Percentiles rank a stretch among this genome's conserved stretches.
Conservation (phyloP, 352 stramenopile genomes). For the Poterioochromonas sp. region DNA sequence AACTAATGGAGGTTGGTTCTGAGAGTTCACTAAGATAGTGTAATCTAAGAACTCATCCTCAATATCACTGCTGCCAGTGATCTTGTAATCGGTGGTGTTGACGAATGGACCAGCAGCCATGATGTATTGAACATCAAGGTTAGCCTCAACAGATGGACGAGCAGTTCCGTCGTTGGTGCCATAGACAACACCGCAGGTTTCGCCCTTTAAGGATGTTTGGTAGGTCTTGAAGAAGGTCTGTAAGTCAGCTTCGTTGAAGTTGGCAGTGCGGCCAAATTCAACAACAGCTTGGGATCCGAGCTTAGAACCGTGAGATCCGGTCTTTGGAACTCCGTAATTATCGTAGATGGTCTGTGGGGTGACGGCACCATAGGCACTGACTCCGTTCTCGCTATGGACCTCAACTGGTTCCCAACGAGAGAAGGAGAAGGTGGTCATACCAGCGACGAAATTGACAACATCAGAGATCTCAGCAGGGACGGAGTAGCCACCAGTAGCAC, state of each 20-base stretch:
- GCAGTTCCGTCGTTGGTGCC: slow-evolving; percentile 1
- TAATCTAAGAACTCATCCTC: slow-evolving; percentile 22
- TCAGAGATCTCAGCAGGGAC: slow-evolving; percentile 4
- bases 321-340: slow-evolving; percentile 3
- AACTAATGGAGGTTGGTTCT: background rate
- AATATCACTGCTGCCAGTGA: background rate
- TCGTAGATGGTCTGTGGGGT: slow-evolving; percentile 20
- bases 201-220: background rate
- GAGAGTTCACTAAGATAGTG: slow-evolving; percentile 4
- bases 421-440: background rate
- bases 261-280: slow-evolving; percentile 7
- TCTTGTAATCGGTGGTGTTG: slow-evolving; percentile 31
- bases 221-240: slow-evolving; percentile 3
- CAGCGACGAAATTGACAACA: background rate
- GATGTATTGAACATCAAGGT: slow-evolving; percentile 24
- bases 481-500: background rate
- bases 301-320: slow-evolving; percentile 7
- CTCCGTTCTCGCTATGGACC: no score
- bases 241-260: slow-evolving; percentile 16
- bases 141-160: slow-evolving; percentile 18
- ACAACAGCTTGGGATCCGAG: slow-evolving; percentile 14
- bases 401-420: background rate
- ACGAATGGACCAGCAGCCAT: slow-evolving; percentile 26
- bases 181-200: slow-evolving; percentile 18
- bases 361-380: background rate